These are phyloP conservation scores for Fusarium heterosporum DNA, from an alignment of 2,329 filamentous ascomycete genomes.

Conservation along the genomic window DNA sequence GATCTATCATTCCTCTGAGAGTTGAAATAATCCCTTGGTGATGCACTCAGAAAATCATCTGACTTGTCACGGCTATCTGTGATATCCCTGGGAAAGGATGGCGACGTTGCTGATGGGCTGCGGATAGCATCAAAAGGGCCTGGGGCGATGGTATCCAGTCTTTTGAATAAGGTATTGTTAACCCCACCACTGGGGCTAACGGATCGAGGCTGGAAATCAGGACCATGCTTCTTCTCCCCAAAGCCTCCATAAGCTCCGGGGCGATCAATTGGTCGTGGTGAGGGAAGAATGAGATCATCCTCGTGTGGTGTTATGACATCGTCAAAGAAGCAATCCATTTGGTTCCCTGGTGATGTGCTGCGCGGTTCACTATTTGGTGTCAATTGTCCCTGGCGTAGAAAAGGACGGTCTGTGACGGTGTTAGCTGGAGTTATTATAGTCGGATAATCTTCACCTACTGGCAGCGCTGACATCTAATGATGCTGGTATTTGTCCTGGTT, in stretches of 20 bases:
- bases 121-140: slow-evolving; percentile 71
- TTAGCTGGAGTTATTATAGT: slow-evolving; percentile 31
- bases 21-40: slow-evolving; percentile 31
- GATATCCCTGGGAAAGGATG: slow-evolving; percentile 49
- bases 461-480: slow-evolving; percentile 64
- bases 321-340: slow-evolving; percentile 58
- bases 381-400: slow-evolving; percentile 66
- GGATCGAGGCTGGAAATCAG: slow-evolving; percentile 41
- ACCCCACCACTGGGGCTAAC: slow-evolving; percentile 39
- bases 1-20: slow-evolving; percentile 21
- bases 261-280: slow-evolving; percentile 54
- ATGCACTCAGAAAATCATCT: slow-evolving; percentile 38
- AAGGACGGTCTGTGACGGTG: slow-evolving; percentile 63
- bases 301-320: slow-evolving; percentile 59
- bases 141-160: slow-evolving; percentile 74
- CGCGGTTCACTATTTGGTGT: slow-evolving; percentile 74
- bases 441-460: slow-evolving; percentile 55
- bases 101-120: slow-evolving; percentile 50
- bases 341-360: slow-evolving; percentile 69
- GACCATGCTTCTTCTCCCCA: slow-evolving; percentile 49
- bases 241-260: slow-evolving; percentile 65
- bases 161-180: slow-evolving; percentile 62
- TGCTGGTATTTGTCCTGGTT: slow-evolving; percentile 57
- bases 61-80: slow-evolving; percentile 30
- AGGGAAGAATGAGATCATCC: slow-evolving; percentile 54